A percentile compares a stretch with the other conserved stretches of the same genome.
These are phyloP conservation scores for Talaromyces ruber DNA, from an alignment of 495 filamentous ascomycete species.

Conservation along the genomic window DNA sequence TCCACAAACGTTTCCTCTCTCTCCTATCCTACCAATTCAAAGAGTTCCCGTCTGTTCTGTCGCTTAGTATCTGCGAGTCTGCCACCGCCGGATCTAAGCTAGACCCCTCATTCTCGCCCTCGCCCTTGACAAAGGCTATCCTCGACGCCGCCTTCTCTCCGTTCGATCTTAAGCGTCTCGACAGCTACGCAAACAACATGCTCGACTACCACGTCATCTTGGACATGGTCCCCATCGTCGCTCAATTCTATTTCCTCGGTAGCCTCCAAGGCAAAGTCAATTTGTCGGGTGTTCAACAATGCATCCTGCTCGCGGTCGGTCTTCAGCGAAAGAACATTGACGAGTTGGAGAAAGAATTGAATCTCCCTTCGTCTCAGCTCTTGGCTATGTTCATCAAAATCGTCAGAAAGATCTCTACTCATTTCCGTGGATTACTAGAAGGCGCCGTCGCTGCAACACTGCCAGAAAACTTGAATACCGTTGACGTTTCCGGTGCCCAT, in stretches of 20 bases:
- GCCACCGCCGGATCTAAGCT: constrained; percentile 63
- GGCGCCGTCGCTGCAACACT: constrained; percentile 63
- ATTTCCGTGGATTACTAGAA: constrained; percentile 68
- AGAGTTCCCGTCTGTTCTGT: constrained; percentile 69
- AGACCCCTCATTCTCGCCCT: constrained; percentile 36
- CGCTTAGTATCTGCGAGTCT: constrained; percentile 82
- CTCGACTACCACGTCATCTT: constrained; percentile 96
- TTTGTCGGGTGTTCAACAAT: constrained; percentile 69
- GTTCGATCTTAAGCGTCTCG: constrained; percentile 88
- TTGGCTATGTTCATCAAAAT: constrained; percentile 97
- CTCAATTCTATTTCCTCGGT: constrained; percentile 74
- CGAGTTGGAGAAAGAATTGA: constrained; percentile 70
- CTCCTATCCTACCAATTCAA: constrained; percentile 91
- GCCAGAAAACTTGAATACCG: constrained; percentile 46
- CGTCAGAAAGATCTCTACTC: constrained; percentile 71
- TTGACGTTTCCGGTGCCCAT: constrained; percentile 47
- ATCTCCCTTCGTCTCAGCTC: constrained; percentile 65
- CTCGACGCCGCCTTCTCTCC: constrained; percentile 74
- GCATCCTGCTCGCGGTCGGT: constrained; percentile 82
- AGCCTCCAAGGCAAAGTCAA: constrained; percentile 56
- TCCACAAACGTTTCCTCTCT: constrained; percentile 81
- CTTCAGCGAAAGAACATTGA: constrained; percentile 82
- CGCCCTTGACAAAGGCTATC: constrained; percentile 55
- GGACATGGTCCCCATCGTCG: constrained; percentile 78
- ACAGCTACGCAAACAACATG: constrained; percentile 92